Conservation (phyloP, 2,329 filamentous ascomycete species). For the Botrytis medusae region DNA sequence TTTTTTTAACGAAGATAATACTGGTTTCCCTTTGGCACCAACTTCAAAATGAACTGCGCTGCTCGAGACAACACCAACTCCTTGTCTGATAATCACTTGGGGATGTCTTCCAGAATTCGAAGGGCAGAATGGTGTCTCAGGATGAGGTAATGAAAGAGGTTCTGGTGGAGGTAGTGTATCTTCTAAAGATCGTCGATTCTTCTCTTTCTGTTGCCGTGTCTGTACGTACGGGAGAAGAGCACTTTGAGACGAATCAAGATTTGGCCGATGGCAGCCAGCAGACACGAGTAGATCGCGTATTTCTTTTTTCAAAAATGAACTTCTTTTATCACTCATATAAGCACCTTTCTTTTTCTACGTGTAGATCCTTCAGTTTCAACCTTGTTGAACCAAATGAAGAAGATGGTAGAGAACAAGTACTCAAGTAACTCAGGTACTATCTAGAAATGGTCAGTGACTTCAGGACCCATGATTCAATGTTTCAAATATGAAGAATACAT, state of each 20-base stretch:
- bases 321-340: neutral
- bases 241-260: neutral
- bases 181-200: neutral
- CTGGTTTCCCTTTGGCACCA: neutral
- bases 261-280: slow-evolving; percentile 16
- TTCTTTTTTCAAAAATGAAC: slow-evolving; percentile 20
- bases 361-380: neutral
- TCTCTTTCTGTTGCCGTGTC: slow-evolving; percentile 13
- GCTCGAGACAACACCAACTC: neutral
- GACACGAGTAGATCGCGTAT: slow-evolving; percentile 10
- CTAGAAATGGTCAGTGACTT: neutral
- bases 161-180: neutral
- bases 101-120: neutral
- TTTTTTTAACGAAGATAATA: neutral
- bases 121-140: neutral
- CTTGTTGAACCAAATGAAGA: slow-evolving; percentile 9
- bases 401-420: neutral
- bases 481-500: neutral
- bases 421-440: neutral
- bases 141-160: too few relatives aligned
- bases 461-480: too few relatives aligned
- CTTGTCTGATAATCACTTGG: neutral
- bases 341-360: neutral
- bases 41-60: neutral
- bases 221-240: neutral